phyloP scores from a whole-genome alignment of 306 rosid genomes.

The Rosa rugosa region DNA sequence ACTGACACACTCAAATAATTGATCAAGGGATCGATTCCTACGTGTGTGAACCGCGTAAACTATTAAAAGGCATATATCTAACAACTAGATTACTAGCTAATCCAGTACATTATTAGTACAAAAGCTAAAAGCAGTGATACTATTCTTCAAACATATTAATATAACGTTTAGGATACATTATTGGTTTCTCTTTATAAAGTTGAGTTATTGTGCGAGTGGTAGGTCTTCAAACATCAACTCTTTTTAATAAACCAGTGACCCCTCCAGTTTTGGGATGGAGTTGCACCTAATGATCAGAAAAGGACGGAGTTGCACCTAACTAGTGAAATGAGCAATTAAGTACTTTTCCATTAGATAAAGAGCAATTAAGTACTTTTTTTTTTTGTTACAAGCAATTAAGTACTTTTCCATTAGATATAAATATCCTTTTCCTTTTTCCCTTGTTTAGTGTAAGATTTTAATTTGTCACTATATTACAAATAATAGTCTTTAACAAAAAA shows the following conservation, averaged over 20 bases:
- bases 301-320: not conserved
- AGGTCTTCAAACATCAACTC: not conserved
- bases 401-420: not conserved
- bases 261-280: not conserved
- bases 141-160: not conserved
- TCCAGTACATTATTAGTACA: not conserved
- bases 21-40: too few relatives aligned
- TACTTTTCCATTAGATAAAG: not conserved
- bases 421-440: too few relatives aligned
- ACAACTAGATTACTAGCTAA: not conserved
- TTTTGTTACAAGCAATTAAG: too few relatives aligned
- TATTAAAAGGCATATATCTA: too few relatives aligned
- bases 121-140: not conserved
- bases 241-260: not conserved
- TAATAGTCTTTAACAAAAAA: too few relatives aligned
- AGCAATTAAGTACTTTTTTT: not conserved
- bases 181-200: not conserved
- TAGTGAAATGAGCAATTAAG: not conserved
- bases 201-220: not conserved
- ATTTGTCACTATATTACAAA: too few relatives aligned
- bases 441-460: too few relatives aligned
- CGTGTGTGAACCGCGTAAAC: not conserved
- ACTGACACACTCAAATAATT: too few relatives aligned
- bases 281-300: not conserved
- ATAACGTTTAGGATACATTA: not conserved